These are phyloP conservation scores for Teratosphaeria viscida DNA, from an alignment of 2,329 filamentous ascomycete genomes.

Conservation along the genomic window DNA sequence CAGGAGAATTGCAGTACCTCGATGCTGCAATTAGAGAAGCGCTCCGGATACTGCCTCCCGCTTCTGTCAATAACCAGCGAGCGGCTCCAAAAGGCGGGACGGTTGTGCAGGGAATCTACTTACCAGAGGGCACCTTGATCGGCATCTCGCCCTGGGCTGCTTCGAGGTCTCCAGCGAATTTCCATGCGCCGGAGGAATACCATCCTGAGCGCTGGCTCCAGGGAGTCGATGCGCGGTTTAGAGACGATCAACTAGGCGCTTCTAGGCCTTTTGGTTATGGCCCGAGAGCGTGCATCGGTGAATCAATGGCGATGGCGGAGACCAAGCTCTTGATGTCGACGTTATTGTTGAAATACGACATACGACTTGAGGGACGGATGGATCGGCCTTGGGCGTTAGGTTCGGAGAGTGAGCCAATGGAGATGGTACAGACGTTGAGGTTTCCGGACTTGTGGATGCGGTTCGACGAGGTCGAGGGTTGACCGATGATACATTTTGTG, in stretches of 20 bases:
- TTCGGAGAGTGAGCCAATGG: too few species aligned
- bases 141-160: neutral
- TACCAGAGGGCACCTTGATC: neutral
- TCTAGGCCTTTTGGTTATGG: neutral
- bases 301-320: neutral
- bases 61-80: neutral
- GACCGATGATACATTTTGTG: too few species aligned
- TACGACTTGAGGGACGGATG: too few species aligned
- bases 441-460: too few species aligned
- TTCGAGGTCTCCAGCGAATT: neutral
- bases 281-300: neutral
- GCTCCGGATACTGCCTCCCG: neutral
- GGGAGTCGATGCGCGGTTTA: neutral
- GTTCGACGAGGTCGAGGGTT: too few species aligned
- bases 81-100: neutral
- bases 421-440: too few species aligned
- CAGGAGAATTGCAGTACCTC: neutral
- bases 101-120: neutral
- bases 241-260: neutral
- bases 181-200: neutral
- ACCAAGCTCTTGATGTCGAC: too few species aligned
- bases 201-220: neutral
- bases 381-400: too few species aligned
- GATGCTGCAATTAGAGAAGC: neutral
- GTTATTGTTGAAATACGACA: neutral